phyloP scores from a whole-genome alignment of 257 asterid genomes.

The Solanum pennellii region DNA sequence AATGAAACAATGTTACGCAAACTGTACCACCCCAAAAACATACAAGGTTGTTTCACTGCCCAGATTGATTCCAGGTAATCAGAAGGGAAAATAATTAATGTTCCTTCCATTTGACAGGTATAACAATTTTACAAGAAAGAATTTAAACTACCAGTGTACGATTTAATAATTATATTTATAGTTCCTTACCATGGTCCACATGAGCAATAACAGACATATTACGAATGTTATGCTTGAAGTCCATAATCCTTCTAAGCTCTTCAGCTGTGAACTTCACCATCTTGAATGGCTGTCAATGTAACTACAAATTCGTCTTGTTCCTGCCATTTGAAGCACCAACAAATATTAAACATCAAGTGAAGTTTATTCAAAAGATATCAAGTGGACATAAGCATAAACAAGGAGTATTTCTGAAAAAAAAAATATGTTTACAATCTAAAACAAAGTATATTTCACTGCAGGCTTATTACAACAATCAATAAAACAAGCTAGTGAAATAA shows the following conservation, averaged over 20 bases:
- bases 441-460: background rate
- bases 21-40: background rate
- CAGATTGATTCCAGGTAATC: background rate
- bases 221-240: constrained; percentile 28
- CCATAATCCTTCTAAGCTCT: constrained; percentile 32
- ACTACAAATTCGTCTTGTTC: background rate
- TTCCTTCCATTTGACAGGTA: background rate
- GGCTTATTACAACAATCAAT: background rate
- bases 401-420: background rate
- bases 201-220: constrained; percentile 42
- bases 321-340: background rate
- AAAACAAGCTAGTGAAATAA: background rate
- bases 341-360: background rate
- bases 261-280: constrained; percentile 44
- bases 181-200: constrained; percentile 29
- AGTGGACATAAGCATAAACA: background rate
- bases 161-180: too few relatives aligned
- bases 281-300: background rate
- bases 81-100: too few relatives aligned
- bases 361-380: background rate
- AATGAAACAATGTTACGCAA: background rate
- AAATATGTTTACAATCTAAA: background rate
- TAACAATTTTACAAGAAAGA: background rate
- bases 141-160: too few relatives aligned
- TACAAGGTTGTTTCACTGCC: background rate